Base-by-base conservation (phyloP, 805 yeast species). In the Cyberlindnera saturnus region DNA sequence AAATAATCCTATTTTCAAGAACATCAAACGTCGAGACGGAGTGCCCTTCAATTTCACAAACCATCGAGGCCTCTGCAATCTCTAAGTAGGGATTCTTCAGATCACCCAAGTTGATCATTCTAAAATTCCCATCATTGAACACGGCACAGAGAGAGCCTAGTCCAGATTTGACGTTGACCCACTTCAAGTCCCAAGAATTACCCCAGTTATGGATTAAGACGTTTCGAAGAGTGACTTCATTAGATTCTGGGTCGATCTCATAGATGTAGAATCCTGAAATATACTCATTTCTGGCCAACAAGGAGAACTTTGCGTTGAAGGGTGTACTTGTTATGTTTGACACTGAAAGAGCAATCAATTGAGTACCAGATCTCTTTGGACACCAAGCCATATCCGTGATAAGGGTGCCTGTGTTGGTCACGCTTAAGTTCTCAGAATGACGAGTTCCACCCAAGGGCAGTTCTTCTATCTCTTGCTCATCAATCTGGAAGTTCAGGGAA, bases 121-220 rank as follows among this genome's bases (percentile, higher is more conserved):
- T 78, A 5, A 79, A 57, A 5, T 65, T 57, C 0, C 90, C 90
- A 57, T 79, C 83, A 34, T 75, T 75, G 47, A 77, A 76, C 0
- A 68, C 66, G 10, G 77, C 79, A 5, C 71, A 71, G n/a, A 81
- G 50, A 0, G 73, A 64, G 2, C 79, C 79, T 14, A 72, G 36
- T 2, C 49, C 39, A 56, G 74, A 67, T 42, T 52, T 39, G 61
- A 61, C 43, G 1, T 74, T 68, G 16, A 62, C 50, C 75, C 71
- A 69, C n/a, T 59, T 53, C 30, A 75, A 48, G 39, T 66, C 62
- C 36, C 66, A 52, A 3, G 71, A 60, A 6, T 68, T 72, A 3
- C 85, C 85, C 53, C 71, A 67, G 3, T 53, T 32, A 64, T 66
- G 72, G 3, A 63, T 33, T 9, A 67, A 48, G 0, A 59, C 66